Base-by-base conservation (phyloP, 371 early-diverging fungal species). In the Circinella umbellata region DNA sequence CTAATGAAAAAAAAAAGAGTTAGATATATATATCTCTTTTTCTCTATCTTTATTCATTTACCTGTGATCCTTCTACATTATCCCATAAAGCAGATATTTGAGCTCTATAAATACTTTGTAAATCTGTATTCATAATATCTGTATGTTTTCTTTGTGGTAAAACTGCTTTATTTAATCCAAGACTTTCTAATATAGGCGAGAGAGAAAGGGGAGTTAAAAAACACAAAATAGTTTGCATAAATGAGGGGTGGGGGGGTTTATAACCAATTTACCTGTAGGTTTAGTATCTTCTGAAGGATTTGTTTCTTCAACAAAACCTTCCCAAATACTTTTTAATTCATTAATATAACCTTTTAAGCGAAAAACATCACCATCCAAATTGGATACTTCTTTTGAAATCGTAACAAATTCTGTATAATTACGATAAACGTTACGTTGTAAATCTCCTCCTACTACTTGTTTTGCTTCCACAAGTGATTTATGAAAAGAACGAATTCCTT, bases 351-450 rank as follows among this genome's bases (percentile, higher is more conserved):
- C 89, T 37, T 91, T 88, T 17, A 95, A 76, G 7, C 77, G 76
- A 59, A 93, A 77, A 73, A 95, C 89, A 71, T 94, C 94, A 15
- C 88, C 85, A 75, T 93, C 93, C 73, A 86, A 71, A 67, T 87
- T 93, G 49, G 93, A 89, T 39, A 98, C 94, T 76, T 98, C 98
- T 75, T 97, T 96, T 18, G 96, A 94, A 61, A 98, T 96, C 36
- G 89, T 89, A 34, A 98, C 95, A 79, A 98, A 98, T 73, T 96
- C 95, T 53, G 89, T 89, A 77, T 98, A 97, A 82, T 97, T 97
- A 70, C 90, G 90, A 79, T 92, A 95, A 53, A 98, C 95, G 73
- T 95, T 96, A 63, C 92, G 87, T 55, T 96, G 96, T 46, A 97
- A 77, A 72, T 94, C 94, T 17, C 81, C 86, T 14, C 96, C 93